A percentile compares a stretch with the other conserved stretches of the same genome.
phyloP scores from a whole-genome alignment of 2,329 filamentous ascomycete species.

The Acarospora socialis region DNA sequence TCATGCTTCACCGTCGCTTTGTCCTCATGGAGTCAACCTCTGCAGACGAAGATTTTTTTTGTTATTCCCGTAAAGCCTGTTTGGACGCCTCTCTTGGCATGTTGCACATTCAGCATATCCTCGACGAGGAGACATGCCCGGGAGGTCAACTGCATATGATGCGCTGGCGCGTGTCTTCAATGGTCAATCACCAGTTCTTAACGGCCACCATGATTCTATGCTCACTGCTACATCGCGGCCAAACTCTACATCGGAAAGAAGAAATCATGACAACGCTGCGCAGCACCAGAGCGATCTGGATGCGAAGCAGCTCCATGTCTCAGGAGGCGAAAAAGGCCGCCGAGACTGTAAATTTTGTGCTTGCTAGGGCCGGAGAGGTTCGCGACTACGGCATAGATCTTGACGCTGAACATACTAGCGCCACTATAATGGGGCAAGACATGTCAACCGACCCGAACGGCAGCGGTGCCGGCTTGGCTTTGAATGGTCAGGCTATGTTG shows the following conservation, averaged over 20 bases:
- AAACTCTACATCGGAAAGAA: conserved; percentile 7
- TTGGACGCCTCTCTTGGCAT: conserved; percentile 32
- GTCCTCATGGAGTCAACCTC: conserved; percentile 20
- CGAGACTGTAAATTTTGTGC: conserved; percentile 1
- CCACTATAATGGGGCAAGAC: too few species aligned
- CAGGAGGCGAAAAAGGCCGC: conserved; percentile 12
- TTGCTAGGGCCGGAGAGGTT: conserved; percentile 2
- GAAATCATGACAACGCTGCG: conserved; percentile 12
- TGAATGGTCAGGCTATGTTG: too few species aligned
- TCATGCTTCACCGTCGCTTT: conserved; percentile 25
- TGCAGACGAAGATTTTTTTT: conserved; percentile 17
- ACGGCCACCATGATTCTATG: conserved; percentile 35
- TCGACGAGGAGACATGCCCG: conserved; percentile 28
- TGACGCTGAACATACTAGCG: too few species aligned
- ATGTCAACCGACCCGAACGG: too few species aligned
- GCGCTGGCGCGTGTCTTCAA: conserved; percentile 30
- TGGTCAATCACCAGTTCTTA: conserved; percentile 33
- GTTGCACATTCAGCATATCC: conserved; percentile 28
- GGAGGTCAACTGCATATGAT: conserved; percentile 27
- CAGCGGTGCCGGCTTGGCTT: too few species aligned
- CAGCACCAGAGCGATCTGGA: conserved; percentile 12
- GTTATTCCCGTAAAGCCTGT: conserved; percentile 29
- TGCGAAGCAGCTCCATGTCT: conserved; percentile 11
- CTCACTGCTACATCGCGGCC: conserved; percentile 9
- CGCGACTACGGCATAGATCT: too few species aligned